These are phyloP conservation scores for Casaregolazyma lundiana DNA, from an alignment of 1,139 yeast genomes.

Conservation along the genomic window DNA sequence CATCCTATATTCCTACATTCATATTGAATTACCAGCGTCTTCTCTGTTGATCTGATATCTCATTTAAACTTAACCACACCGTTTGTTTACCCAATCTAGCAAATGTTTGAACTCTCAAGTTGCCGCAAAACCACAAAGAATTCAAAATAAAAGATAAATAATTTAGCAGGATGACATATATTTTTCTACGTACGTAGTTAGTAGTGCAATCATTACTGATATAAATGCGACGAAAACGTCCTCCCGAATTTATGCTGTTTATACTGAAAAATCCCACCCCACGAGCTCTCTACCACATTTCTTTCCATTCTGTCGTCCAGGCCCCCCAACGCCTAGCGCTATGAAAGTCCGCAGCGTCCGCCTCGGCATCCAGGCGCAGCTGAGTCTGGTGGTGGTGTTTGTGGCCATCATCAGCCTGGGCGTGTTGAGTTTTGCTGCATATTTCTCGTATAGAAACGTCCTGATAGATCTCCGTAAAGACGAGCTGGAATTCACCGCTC, in stretches of 20 bases:
- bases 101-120: too few relatives aligned
- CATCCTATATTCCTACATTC: too few relatives aligned
- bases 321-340: not conserved
- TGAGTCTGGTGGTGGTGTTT: constrained; percentile 64
- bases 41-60: too few relatives aligned
- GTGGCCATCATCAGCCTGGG: constrained; percentile 69
- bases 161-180: not conserved
- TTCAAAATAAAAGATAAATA: too few relatives aligned
- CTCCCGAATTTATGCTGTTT: too few relatives aligned
- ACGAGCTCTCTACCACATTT: not conserved
- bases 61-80: too few relatives aligned
- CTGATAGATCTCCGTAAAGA: constrained; percentile 62
- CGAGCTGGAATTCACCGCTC: constrained; percentile 71
- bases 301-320: too few relatives aligned
- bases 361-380: constrained; percentile 48
- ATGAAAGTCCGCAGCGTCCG: constrained; percentile 17
- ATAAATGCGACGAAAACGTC: not conserved
- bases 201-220: not conserved
- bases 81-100: too few relatives aligned
- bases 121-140: too few relatives aligned
- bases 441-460: constrained; percentile 56
- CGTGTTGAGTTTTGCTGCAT: constrained; percentile 64
- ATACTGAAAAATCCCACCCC: too few relatives aligned
- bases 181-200: not conserved
- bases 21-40: too few relatives aligned